Percentiles rank a stretch among this genome's conserved stretches.
Evolutionary conservation across 2,329 filamentous ascomycete genomes (phyloP).

Genomic region (Cercospora sp.): DNA sequence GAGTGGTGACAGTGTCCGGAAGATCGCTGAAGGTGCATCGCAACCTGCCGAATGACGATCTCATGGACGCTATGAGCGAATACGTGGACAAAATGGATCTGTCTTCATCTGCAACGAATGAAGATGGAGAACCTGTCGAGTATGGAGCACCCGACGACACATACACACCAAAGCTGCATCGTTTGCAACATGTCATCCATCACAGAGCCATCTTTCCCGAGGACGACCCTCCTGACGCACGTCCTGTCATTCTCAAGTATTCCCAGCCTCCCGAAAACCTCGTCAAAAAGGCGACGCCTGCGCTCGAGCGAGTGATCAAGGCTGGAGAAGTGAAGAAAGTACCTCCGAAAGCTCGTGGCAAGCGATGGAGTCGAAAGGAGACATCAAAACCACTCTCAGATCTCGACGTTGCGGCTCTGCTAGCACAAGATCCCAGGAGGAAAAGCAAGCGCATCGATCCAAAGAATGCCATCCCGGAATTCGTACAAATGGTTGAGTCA

Average conservation of each 20-base stretch:
- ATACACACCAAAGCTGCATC: constrained; percentile 83
- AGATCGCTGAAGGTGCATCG: constrained; percentile 78
- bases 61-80: constrained; percentile 79
- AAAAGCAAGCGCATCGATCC: constrained; percentile 59
- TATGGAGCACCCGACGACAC: constrained; percentile 78
- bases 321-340: constrained; percentile 78
- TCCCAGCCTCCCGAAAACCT: constrained; percentile 70
- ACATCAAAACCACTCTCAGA: constrained; percentile 81
- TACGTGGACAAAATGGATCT: constrained; percentile 95
- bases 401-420: constrained; percentile 78
- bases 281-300: constrained; percentile 56
- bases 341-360: constrained; percentile 50
- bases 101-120: constrained; percentile 67
- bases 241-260: constrained; percentile 68
- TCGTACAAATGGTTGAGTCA: constrained; percentile 72
- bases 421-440: constrained; percentile 55
- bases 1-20: constrained; percentile 82
- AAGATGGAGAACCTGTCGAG: constrained; percentile 67
- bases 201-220: constrained; percentile 75
- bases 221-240: constrained; percentile 61
- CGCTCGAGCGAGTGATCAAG: constrained; percentile 64
- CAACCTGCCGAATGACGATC: constrained; percentile 72
- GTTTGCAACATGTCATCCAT: constrained; percentile 81
- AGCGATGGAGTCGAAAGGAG: constrained; percentile 59
- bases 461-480: constrained; percentile 83